phyloP scores from a whole-genome alignment of 2,329 filamentous ascomycete species.

The Penicillium sp. region DNA sequence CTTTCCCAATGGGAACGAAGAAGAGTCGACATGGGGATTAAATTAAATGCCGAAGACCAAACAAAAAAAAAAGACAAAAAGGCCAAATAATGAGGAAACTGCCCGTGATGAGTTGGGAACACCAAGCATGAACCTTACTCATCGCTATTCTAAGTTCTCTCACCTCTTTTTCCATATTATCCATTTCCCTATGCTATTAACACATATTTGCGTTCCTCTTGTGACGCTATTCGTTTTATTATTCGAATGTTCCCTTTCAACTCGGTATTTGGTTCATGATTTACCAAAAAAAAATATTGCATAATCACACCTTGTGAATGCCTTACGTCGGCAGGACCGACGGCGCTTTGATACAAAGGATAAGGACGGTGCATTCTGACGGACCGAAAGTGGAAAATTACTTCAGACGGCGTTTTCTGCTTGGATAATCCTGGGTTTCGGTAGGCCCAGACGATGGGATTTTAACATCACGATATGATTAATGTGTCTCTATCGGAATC shows the following conservation, averaged over 20 bases:
- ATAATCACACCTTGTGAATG: not conserved
- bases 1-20: conserved; percentile 31
- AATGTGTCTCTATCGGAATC: not conserved
- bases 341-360: not conserved
- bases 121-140: not conserved
- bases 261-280: not conserved
- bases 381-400: not conserved
- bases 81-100: not conserved
- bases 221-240: not conserved
- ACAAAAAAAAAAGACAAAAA: not conserved
- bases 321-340: not conserved
- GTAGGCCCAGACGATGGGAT: not conserved
- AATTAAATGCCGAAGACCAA: conserved; percentile 1
- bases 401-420: not conserved
- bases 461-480: not conserved
- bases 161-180: not conserved
- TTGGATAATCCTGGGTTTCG: not conserved
- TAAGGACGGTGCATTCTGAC: not conserved
- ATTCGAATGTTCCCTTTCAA: not conserved
- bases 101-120: not conserved
- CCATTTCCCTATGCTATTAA: not conserved
- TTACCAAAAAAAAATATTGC: not conserved
- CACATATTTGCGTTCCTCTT: not conserved
- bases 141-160: not conserved
- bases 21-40: conserved; percentile 25